These are phyloP conservation scores for Luffa aegyptiaca DNA, from an alignment of 306 rosid species.

Conservation along the genomic window DNA sequence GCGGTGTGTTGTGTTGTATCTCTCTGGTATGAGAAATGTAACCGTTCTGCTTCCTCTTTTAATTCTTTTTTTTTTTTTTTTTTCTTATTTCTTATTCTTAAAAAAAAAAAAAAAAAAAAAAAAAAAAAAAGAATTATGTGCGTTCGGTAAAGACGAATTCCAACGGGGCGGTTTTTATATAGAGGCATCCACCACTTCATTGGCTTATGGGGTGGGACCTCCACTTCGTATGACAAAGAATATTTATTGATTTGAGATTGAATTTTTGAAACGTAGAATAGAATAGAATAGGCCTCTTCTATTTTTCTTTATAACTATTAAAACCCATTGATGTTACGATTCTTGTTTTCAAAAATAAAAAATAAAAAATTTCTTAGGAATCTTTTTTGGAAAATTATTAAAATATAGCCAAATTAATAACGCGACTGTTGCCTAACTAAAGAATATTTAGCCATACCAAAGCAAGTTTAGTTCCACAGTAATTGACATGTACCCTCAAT, in stretches of 20 bases:
- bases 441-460: too few relatives aligned
- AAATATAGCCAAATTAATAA: too few relatives aligned
- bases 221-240: neutral
- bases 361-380: too few relatives aligned
- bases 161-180: neutral
- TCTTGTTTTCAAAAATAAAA: too few relatives aligned
- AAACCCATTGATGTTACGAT: too few relatives aligned
- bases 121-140: neutral
- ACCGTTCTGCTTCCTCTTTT: constrained; percentile 1
- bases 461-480: too few relatives aligned
- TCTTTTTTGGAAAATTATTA: too few relatives aligned
- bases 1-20: neutral
- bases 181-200: neutral
- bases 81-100: too few relatives aligned
- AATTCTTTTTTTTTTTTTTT: neutral
- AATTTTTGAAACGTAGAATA: neutral
- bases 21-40: neutral
- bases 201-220: neutral
- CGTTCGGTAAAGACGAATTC: constrained; percentile 6
- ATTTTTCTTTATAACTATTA: neutral
- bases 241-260: neutral
- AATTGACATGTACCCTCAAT: too few relatives aligned
- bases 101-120: too few relatives aligned
- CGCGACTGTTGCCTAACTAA: too few relatives aligned
- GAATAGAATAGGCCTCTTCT: neutral